A percentile compares a stretch with the other conserved stretches of the same genome.
phyloP scores from a whole-genome alignment of 2,329 filamentous ascomycete species.

The Lecanoromycetidae sp. region DNA sequence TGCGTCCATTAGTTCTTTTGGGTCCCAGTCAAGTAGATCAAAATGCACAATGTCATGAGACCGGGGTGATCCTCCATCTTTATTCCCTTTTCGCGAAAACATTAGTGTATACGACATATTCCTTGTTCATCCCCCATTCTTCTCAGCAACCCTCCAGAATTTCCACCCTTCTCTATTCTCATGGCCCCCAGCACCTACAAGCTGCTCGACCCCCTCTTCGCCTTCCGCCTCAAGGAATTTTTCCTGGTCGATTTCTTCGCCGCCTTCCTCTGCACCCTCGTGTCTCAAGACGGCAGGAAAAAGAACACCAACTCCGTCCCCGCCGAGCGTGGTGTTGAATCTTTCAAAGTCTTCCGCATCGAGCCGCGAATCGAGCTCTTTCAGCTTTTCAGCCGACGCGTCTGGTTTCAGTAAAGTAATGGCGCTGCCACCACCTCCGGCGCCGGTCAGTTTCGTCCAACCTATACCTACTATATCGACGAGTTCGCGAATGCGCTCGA shows the following conservation, averaged over 20 bases:
- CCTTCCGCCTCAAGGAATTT: conserved; percentile 75
- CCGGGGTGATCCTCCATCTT: too few species aligned
- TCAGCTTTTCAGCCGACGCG: conserved; percentile 43
- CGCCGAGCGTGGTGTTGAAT: conserved; percentile 81
- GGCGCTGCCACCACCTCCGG: conserved; percentile 88
- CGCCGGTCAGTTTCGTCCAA: conserved; percentile 95
- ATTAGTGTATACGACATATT: too few species aligned
- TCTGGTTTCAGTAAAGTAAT: conserved; percentile 76
- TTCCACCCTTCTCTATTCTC: conserved; percentile 72
- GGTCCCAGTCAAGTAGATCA: too few species aligned
- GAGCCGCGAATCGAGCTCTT: conserved; percentile 46
- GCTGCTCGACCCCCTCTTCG: conserved; percentile 68
- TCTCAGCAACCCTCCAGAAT: conserved; percentile 47
- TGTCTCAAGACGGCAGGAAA: conserved; percentile 88
- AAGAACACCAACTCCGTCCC: conserved; percentile 85
- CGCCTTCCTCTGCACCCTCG: conserved; percentile 64
- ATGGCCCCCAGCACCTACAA: conserved; percentile 66
- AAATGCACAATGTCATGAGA: too few species aligned
- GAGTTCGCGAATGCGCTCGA: conserved; percentile 83
- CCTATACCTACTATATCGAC: conserved; percentile 81
- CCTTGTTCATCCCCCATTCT: too few species aligned
- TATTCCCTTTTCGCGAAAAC: too few species aligned
- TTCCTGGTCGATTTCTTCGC: conserved; percentile 86
- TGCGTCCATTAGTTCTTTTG: too few species aligned
- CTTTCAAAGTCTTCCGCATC: conserved; percentile 55